Base-by-base conservation (phyloP, 495 filamentous ascomycete genomes). In the Aspergillus panamensis region DNA sequence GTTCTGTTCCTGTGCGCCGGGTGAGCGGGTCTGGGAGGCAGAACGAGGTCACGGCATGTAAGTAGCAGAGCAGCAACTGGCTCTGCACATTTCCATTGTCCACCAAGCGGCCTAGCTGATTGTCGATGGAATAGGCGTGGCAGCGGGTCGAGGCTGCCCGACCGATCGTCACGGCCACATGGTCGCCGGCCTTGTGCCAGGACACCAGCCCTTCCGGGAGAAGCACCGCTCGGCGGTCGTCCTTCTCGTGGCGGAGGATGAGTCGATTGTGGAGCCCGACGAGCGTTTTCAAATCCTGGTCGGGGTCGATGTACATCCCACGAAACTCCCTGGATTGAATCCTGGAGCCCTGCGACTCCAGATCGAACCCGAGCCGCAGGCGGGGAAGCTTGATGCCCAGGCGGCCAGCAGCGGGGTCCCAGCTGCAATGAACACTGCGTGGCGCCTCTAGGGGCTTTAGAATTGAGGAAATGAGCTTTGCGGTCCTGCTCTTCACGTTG, bases 41-140 rank as follows among this genome's bases (percentile, higher is more conserved):
- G 50, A 73, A 78, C 2, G 84, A 81, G 0, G 86, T 89, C 0
- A 84, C n/a, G 0, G 84, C 85, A 59, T 89, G 84, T 1, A 89
- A 5, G 30, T 82, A 83, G 37, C 71, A 76, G 9, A 82, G 61
- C 50, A 73, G 76, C 0, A 88, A 66, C 60, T 77, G 82, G 70
- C 79, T 82, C 14, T 78, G 71, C 2, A 87, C 50, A 20, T 73
- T 80, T 0, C 80, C 79, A 59, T 79, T 78, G 39, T 82, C 78
- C 0, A 69, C 55, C 7, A 87, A 65, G 16, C 73, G 61, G 0
- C 81, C 78, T 4, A 87, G 72, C 32, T 70, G 62, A 0, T 49
- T 32, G 57, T 88, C 77, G n/a, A 87, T 59, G 0, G 65, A 51
- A 55, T 79, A 86, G 74, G 74, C 72, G 63, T 68, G 77, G 19